Base-by-base conservation (phyloP, 805 yeast species). In the Hanseniaspora taiwanica region DNA sequence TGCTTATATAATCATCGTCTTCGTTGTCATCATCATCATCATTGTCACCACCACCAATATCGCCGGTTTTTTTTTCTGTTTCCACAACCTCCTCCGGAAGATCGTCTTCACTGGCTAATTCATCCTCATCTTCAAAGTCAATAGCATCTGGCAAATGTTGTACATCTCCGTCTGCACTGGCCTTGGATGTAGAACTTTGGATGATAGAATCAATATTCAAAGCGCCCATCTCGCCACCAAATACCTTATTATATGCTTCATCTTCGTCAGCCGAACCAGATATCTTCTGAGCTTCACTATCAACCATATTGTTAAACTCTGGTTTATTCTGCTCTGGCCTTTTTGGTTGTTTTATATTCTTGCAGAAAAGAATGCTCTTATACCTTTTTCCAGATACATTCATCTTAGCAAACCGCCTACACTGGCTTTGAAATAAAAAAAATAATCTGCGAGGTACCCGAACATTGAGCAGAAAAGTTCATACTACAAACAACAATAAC, bases 41-140 rank as follows among this genome's bases (percentile, higher is more conserved):
- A 17, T 25, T 42, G 29, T 37, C 32, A n/a, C n/a, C n/a, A n/a
- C n/a, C n/a, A n/a, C n/a, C n/a, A n/a, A n/a, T n/a, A n/a, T n/a
- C n/a, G n/a, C n/a, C n/a, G n/a, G n/a, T n/a, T n/a, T n/a, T n/a
- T n/a, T n/a, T n/a, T n/a, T n/a, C n/a, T n/a, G n/a, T n/a, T n/a
- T n/a, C n/a, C n/a, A n/a, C n/a, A 20, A 46, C 46, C 37, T 39
- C 66, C 23, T 60, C 67, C 1, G 66, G 66, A 2, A 60, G 51
- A 42, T 83, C 94, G 35, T 35, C 36, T 36, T 87, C 96, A 19
- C 87, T 96, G 0, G 96, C 96, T 37, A 87, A 64, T 58, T 87
- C 96, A 48, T 87, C 96, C 52, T 83, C 93, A 55, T 84, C 95
- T 53, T 84, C 96, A 55, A 82, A 89, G 58, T 89, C 97, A 24